These are phyloP conservation scores for Alloascoidea hylecoeti DNA, from an alignment of 805 yeast genomes.

Conservation along the genomic window DNA sequence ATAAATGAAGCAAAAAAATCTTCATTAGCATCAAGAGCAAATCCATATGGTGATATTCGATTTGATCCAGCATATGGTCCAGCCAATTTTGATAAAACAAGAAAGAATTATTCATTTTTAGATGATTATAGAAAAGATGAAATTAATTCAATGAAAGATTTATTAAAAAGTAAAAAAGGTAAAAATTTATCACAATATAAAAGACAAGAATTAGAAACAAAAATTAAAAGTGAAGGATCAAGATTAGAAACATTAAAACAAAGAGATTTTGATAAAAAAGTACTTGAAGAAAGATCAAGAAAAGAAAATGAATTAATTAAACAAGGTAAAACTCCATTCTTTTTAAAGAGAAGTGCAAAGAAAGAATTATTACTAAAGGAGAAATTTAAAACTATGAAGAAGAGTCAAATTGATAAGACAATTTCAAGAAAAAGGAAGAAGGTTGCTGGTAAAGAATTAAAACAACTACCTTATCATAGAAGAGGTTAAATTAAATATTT, in stretches of 20 bases:
- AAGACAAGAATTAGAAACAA: slow-evolving; percentile 16
- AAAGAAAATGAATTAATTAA: slow-evolving; percentile 68
- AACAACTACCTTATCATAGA: slow-evolving; percentile 19
- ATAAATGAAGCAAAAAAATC: slow-evolving; percentile 21
- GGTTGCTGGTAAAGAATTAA: slow-evolving; percentile 21
- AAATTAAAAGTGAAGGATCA: slow-evolving; percentile 25
- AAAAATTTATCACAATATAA: slow-evolving; percentile 21
- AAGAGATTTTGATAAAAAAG: slow-evolving; percentile 60
- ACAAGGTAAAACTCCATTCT: slow-evolving; percentile 59
- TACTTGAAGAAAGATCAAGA: slow-evolving; percentile 52
- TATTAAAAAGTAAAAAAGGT: slow-evolving; percentile 31
- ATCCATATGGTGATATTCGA: slow-evolving; percentile 65
- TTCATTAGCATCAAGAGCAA: slow-evolving; percentile 15
- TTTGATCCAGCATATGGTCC: slow-evolving; percentile 86
- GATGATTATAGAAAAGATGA: slow-evolving; percentile 78
- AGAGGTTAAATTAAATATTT: slow-evolving; percentile 7
- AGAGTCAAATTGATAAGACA: slow-evolving; percentile 16
- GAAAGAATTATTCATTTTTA: slow-evolving; percentile 72
- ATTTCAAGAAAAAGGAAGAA: slow-evolving; percentile 20
- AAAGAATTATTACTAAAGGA: slow-evolving; percentile 20
- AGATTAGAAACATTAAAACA: slow-evolving; percentile 53
- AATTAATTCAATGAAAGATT: slow-evolving; percentile 38
- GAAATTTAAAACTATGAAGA: slow-evolving; percentile 19
- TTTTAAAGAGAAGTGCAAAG: slow-evolving; percentile 18
- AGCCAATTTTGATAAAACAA: slow-evolving; percentile 50